phyloP scores from a whole-genome alignment of 2,329 filamentous ascomycete genomes.

The Botrytis fabae region DNA sequence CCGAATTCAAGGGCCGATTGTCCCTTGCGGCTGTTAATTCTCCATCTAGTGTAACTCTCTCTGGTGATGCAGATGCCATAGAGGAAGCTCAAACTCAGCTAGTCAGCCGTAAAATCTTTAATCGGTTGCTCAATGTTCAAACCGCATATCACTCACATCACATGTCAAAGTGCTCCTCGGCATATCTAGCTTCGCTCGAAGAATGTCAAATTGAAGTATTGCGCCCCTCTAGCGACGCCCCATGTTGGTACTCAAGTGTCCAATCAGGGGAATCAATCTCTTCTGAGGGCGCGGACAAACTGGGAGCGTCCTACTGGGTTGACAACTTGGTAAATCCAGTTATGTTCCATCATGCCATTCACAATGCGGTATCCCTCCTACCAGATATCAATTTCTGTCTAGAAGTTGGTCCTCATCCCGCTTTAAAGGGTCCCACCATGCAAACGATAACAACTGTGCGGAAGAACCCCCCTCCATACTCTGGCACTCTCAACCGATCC shows the following conservation, averaged over 20 bases:
- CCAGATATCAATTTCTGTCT: slow-evolving; percentile 26
- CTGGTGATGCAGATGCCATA: slow-evolving; percentile 34
- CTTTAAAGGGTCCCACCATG: slow-evolving; percentile 29
- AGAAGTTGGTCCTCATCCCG: slow-evolving; percentile 35
- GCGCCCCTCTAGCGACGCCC: neutral
- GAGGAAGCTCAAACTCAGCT: slow-evolving; percentile 22
- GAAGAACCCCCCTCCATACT: slow-evolving; percentile 23
- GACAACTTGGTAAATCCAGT: slow-evolving; percentile 47
- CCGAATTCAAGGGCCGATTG: slow-evolving; percentile 26
- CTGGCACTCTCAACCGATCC: slow-evolving; percentile 24
- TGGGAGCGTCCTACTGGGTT: slow-evolving; percentile 31
- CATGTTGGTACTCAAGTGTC: neutral
- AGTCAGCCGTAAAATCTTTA: slow-evolving; percentile 27
- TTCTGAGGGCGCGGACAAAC: slow-evolving; percentile 3
- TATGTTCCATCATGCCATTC: slow-evolving; percentile 45
- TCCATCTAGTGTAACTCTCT: slow-evolving; percentile 35
- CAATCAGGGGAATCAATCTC: neutral
- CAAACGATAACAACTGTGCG: slow-evolving; percentile 27
- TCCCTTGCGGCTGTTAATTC: slow-evolving; percentile 41
- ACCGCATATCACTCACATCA: slow-evolving; percentile 36
- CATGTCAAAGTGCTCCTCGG: slow-evolving; percentile 30
- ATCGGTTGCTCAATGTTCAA: slow-evolving; percentile 22
- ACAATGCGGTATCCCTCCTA: slow-evolving; percentile 21
- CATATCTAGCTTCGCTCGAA: slow-evolving; percentile 23
- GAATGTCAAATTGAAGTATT: slow-evolving; percentile 35